These are phyloP conservation scores for Colletotrichum cuscutae DNA, from an alignment of 2,329 filamentous ascomycete species.

Conservation along the genomic window DNA sequence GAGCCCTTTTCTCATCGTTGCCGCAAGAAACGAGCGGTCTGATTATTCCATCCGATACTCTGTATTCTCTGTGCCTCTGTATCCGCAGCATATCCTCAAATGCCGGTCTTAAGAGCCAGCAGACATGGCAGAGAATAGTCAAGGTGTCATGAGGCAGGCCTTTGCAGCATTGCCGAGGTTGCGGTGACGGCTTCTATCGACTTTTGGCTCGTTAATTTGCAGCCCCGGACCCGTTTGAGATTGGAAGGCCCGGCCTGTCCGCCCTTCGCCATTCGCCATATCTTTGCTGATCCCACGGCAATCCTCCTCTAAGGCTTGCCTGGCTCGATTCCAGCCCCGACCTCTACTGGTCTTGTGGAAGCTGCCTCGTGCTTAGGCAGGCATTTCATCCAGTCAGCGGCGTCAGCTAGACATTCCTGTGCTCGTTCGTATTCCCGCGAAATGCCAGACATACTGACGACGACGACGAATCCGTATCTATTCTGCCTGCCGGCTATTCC, in stretches of 20 bases:
- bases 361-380: slow-evolving; percentile 1
- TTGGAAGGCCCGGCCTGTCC: slow-evolving; percentile 20
- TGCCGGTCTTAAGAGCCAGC: neutral
- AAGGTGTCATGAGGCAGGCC: neutral
- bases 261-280: slow-evolving; percentile 9
- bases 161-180: neutral
- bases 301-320: neutral
- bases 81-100: neutral
- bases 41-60: neutral
- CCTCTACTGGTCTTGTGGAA: neutral
- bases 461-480: neutral
- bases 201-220: slow-evolving; percentile 16
- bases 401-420: slow-evolving; percentile 25
- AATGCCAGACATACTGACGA: slow-evolving; percentile 25
- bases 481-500: neutral
- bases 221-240: slow-evolving; percentile 6
- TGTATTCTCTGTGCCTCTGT: neutral
- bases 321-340: neutral
- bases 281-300: slow-evolving; percentile 11
- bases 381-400: neutral
- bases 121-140: neutral
- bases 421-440: slow-evolving; percentile 5
- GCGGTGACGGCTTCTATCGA: neutral
- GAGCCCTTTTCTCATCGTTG: neutral
- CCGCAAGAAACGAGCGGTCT: neutral